Percentiles rank a stretch among this genome's conserved stretches.
These are phyloP conservation scores for Xylaria sp. DNA, from an alignment of 2,329 filamentous ascomycete species.

Conservation along the genomic window DNA sequence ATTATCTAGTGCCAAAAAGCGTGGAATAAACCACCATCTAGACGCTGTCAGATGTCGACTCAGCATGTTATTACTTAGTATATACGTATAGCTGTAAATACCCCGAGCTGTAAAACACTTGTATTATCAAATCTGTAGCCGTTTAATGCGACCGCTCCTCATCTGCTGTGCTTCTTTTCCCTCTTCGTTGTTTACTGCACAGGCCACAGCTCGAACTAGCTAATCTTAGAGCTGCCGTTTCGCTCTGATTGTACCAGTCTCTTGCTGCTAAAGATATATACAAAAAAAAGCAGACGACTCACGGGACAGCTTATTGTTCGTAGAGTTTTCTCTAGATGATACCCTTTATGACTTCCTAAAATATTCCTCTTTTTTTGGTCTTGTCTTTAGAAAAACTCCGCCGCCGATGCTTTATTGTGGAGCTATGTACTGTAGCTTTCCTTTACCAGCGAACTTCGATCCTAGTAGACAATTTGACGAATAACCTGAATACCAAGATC, in stretches of 20 bases:
- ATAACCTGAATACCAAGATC: background rate
- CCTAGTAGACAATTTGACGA: background rate
- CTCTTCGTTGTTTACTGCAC: slow-evolving; percentile 1
- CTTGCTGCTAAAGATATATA: no score
- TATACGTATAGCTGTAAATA: slow-evolving; percentile 12
- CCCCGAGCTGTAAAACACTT: background rate
- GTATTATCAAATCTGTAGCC: slow-evolving; percentile 5
- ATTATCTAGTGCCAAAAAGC: slow-evolving; percentile 62
- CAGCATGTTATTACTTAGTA: slow-evolving; percentile 1
- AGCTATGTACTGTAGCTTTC: no score
- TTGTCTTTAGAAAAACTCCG: no score
- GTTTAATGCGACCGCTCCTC: slow-evolving; percentile 8
- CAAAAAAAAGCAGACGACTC: no score
- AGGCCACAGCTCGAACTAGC: slow-evolving; percentile 6
- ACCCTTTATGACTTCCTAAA: no score
- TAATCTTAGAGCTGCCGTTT: no score
- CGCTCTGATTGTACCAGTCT: no score
- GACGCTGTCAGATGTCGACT: background rate
- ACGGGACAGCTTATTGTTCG: no score
- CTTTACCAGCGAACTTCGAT: no score
- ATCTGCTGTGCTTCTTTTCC: background rate
- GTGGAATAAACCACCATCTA: background rate
- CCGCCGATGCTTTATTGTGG: no score
- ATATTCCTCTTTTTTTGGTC: no score
- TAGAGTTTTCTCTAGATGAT: no score